Evolutionary conservation across 225 moss, liverwort and hornwort species (phyloP).

Genomic region (Asterella californica): DNA sequence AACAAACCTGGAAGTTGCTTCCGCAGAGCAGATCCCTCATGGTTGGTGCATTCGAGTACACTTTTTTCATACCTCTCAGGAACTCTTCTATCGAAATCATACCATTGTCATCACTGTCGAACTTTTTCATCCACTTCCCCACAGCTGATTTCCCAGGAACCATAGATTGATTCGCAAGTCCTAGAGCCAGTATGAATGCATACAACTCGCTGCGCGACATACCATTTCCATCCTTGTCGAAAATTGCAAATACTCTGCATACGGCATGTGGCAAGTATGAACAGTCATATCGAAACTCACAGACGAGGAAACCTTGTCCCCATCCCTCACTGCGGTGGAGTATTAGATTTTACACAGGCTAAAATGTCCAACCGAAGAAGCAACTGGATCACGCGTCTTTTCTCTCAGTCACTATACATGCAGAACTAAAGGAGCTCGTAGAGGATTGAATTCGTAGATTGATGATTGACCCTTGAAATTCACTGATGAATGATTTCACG

Average conservation of each 20-base stretch:
- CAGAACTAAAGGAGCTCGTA: no score
- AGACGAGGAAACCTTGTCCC: no score
- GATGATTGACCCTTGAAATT: no score
- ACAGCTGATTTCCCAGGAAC: conserved; percentile 44
- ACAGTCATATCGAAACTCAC: not conserved
- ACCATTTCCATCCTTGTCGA: conserved; percentile 36
- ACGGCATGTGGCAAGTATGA: not conserved
- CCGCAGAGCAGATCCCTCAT: not conserved
- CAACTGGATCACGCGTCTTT: no score
- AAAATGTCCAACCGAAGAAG: no score
- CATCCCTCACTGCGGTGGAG: no score
- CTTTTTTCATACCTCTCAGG: conserved; percentile 36
- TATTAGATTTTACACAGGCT: no score
- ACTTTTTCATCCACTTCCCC: conserved; percentile 52
- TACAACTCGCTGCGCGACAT: conserved; percentile 45
- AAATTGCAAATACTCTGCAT: conserved; percentile 45
- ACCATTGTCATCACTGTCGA: conserved; percentile 41
- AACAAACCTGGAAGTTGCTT: not conserved
- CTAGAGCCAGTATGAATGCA: conserved; percentile 45
- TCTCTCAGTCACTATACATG: no score
- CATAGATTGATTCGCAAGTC: conserved; percentile 44
- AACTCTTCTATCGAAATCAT: conserved; percentile 41
- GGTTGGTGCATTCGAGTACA: not conserved
- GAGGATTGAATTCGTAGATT: no score
- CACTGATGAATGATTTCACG: no score